These are phyloP conservation scores for Rubia yunnanensis DNA, from an alignment of 257 asterid species.

Conservation along the genomic window DNA sequence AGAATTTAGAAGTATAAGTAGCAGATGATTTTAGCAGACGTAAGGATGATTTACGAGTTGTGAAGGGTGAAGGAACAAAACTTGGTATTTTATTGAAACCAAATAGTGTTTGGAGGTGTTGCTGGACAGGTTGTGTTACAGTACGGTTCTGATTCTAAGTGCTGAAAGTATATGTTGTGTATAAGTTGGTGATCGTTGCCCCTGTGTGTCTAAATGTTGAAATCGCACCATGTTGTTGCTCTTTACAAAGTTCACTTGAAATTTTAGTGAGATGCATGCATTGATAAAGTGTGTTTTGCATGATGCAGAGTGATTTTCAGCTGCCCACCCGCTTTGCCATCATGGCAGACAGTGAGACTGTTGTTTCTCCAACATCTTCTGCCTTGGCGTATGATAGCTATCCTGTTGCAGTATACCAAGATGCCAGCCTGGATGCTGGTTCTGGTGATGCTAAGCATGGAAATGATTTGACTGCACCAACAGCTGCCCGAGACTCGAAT, in stretches of 20 bases:
- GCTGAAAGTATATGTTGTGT: too few relatives aligned
- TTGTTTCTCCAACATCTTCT: constrained; percentile 17
- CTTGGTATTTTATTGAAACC: background rate
- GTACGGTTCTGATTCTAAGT: background rate
- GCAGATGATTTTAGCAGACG: background rate
- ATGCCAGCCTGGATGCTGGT: constrained; percentile 13
- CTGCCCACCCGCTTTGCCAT: background rate
- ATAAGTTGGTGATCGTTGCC: background rate
- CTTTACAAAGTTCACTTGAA: background rate
- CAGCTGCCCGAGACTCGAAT: constrained; percentile 8
- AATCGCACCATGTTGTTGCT: background rate
- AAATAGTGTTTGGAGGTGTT: background rate
- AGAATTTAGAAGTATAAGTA: background rate
- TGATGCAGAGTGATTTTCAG: background rate
- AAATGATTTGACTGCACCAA: constrained; percentile 13
- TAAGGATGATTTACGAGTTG: background rate
- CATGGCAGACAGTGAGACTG: constrained; percentile 28
- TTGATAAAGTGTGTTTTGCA: background rate
- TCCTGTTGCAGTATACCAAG: constrained; percentile 12
- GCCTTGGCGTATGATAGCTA: constrained; percentile 9
- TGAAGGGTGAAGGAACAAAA: background rate
- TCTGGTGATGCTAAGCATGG: constrained; percentile 3
- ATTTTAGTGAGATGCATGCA: background rate
- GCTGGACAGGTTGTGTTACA: background rate
- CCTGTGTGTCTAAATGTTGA: background rate